These are phyloP conservation scores for Phytophthora vignae DNA, from an alignment of 352 stramenopile genomes.

Conservation along the genomic window DNA sequence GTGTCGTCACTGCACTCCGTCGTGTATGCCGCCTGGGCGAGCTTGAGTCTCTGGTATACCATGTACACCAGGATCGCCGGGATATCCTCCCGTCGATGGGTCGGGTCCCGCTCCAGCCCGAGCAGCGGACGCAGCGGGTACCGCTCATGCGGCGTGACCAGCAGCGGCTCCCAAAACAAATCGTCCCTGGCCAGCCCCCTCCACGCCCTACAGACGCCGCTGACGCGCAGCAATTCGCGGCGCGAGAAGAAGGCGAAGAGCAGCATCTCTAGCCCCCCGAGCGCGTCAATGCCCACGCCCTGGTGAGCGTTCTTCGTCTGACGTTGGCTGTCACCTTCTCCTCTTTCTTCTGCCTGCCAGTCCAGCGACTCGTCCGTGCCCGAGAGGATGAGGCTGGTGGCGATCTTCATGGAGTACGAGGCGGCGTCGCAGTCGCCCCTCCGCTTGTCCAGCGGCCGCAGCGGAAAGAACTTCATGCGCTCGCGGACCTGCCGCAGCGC, in stretches of 20 bases:
- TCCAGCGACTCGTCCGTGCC: constrained; percentile 32
- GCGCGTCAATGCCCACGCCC: constrained; percentile 51
- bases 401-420: constrained; percentile 54
- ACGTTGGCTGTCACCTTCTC: neutral
- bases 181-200: constrained; percentile 58
- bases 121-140: constrained; percentile 74
- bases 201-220: constrained; percentile 68
- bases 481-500: constrained; percentile 58
- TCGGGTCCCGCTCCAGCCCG: constrained; percentile 41
- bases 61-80: constrained; percentile 82
- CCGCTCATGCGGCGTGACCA: constrained; percentile 63
- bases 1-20: neutral
- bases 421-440: neutral
- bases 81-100: constrained; percentile 26
- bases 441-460: constrained; percentile 12
- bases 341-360: constrained; percentile 5
- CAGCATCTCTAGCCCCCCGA: constrained; percentile 68
- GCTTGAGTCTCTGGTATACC: constrained; percentile 63
- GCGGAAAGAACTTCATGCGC: constrained; percentile 52
- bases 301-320: constrained; percentile 4
- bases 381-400: constrained; percentile 65
- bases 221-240: constrained; percentile 54
- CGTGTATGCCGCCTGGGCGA: constrained; percentile 36
- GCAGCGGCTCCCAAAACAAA: constrained; percentile 71
- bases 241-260: constrained; percentile 66